A percentile compares a stretch with the other conserved stretches of the same genome.
phyloP scores from a whole-genome alignment of 2,329 filamentous ascomycete genomes.

The Ophiosphaerella herpotricha region DNA sequence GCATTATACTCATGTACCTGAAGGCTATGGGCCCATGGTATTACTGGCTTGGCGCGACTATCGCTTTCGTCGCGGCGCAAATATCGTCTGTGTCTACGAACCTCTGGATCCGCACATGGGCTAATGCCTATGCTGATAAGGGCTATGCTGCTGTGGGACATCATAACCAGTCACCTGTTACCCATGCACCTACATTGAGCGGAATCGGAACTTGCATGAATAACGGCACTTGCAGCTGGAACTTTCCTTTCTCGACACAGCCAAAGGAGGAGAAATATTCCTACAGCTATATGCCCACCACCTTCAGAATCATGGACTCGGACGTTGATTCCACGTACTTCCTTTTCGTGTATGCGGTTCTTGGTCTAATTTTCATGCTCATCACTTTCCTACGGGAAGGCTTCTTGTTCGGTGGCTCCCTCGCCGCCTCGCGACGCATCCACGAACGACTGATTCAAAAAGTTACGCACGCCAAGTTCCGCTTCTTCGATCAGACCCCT shows the following conservation, averaged over 20 bases:
- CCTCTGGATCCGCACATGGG: constrained; percentile 94
- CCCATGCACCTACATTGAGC: constrained; percentile 50
- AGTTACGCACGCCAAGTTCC: constrained; percentile 89
- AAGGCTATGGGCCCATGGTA: constrained; percentile 93
- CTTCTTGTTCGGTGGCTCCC: constrained; percentile 89
- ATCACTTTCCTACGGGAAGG: constrained; percentile 82
- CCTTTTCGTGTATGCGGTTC: constrained; percentile 76
- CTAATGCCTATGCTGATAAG: constrained; percentile 77
- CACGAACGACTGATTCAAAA: constrained; percentile 78
- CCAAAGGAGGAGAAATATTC: constrained; percentile 33
- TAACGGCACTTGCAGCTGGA: constrained; percentile 58
- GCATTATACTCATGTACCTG: constrained; percentile 84
- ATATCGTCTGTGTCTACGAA: constrained; percentile 85
- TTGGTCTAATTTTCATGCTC: constrained; percentile 77
- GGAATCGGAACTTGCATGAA: constrained; percentile 54
- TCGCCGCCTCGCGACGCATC: constrained; percentile 83
- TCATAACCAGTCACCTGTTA: constrained; percentile 47
- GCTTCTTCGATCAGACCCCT: constrained; percentile 96
- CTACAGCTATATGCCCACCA: constrained; percentile 48
- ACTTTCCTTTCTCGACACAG: constrained; percentile 37
- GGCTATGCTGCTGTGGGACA: constrained; percentile 36
- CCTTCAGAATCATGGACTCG: constrained; percentile 43
- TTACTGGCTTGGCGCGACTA: constrained; percentile 81
- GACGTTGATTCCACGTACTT: constrained; percentile 84
- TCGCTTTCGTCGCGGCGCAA: constrained; percentile 82